These are phyloP conservation scores for Apiospora kogelbergensis DNA, from an alignment of 2,329 filamentous ascomycete genomes.

Conservation along the genomic window DNA sequence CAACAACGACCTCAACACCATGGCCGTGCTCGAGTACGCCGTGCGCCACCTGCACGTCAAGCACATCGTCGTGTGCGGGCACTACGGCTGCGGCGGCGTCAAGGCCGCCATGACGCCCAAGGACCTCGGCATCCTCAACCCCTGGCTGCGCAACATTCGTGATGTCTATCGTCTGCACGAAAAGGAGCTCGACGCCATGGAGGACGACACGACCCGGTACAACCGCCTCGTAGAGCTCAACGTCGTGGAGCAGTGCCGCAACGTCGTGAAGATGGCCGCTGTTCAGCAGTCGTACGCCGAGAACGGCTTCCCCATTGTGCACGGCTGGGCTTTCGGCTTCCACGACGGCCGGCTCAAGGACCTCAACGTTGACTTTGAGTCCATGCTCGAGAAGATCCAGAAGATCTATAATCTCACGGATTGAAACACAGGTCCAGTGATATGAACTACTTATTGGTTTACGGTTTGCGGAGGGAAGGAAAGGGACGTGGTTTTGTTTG, in stretches of 20 bases:
- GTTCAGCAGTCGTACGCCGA: conserved; percentile 70
- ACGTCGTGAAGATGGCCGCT: conserved; percentile 75
- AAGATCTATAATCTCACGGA: conserved; percentile 62
- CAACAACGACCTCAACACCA: conserved; percentile 76
- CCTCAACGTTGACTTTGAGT: conserved; percentile 61
- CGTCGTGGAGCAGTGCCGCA: conserved; percentile 74
- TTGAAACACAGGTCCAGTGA: background rate
- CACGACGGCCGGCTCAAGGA: conserved; percentile 66
- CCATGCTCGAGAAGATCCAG: conserved; percentile 55
- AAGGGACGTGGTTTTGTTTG: background rate
- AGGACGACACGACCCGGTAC: conserved; percentile 59
- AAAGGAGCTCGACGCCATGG: conserved; percentile 64
- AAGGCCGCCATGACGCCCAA: conserved; percentile 72
- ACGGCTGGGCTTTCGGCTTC: conserved; percentile 74
- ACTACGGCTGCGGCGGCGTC: conserved; percentile 77
- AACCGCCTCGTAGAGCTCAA: conserved; percentile 81
- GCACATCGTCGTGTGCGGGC: conserved; percentile 77
- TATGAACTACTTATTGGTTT: background rate
- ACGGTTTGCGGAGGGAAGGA: background rate
- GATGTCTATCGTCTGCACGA: conserved; percentile 74
- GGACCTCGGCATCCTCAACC: conserved; percentile 70
- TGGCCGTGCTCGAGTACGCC: conserved; percentile 84
- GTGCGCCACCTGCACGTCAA: conserved; percentile 79
- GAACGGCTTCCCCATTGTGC: conserved; percentile 67
- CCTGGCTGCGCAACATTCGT: conserved; percentile 73